A percentile compares a stretch with the other conserved stretches of the same genome.
phyloP scores from a whole-genome alignment of 2,329 filamentous ascomycete species.

The Epichloe gansuensis region DNA sequence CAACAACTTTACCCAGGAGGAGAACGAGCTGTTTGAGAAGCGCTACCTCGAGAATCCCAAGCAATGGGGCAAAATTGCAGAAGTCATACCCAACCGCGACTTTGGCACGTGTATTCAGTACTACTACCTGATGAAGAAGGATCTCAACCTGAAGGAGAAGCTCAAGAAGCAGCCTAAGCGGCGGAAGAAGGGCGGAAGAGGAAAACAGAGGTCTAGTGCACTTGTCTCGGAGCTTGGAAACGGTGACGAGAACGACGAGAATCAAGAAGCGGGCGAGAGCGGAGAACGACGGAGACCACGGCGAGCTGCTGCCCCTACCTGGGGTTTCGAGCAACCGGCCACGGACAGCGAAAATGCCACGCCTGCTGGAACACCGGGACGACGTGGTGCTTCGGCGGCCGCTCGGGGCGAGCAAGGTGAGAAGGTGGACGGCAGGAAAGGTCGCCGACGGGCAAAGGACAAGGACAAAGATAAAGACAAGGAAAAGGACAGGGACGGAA shows the following conservation, averaged over 20 bases:
- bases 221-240: conserved; percentile 54
- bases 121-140: conserved; percentile 70
- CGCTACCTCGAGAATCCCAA: conserved; percentile 65
- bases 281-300: conserved; percentile 48
- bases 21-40: conserved; percentile 58
- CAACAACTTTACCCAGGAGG: conserved; percentile 62
- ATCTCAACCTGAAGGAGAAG: conserved; percentile 65
- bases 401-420: conserved; percentile 32
- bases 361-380: conserved; percentile 43
- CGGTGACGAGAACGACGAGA: conserved; percentile 42
- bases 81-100: conserved; percentile 51
- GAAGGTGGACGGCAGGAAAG: conserved; percentile 29
- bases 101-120: conserved; percentile 75
- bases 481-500: conserved; percentile 24
- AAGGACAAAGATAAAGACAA: conserved; percentile 18
- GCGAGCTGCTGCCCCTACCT: conserved; percentile 57
- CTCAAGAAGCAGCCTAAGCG: conserved; percentile 50
- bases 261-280: conserved; percentile 43
- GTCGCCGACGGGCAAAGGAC: conserved; percentile 27
- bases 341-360: conserved; percentile 49
- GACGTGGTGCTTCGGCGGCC: conserved; percentile 29
- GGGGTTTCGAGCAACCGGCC: conserved; percentile 47
- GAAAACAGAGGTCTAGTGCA: conserved; percentile 49
- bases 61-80: conserved; percentile 69
- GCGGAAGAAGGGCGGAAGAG: conserved; percentile 41